Evolutionary conservation across 2,329 filamentous ascomycete genomes (phyloP).

Genomic region (Alternaria tenuissima): DNA sequence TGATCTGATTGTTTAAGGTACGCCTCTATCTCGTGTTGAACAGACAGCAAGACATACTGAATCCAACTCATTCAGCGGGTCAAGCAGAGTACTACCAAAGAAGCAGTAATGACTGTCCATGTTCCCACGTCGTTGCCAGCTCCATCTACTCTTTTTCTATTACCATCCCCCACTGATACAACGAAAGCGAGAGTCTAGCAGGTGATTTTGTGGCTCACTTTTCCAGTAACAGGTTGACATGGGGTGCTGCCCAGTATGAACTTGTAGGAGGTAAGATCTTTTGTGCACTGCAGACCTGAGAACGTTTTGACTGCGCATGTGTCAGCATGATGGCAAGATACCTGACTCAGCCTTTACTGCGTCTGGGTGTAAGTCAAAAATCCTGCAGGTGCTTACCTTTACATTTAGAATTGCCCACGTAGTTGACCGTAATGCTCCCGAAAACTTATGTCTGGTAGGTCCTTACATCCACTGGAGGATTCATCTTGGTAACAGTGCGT

Average conservation of each 20-base stretch:
- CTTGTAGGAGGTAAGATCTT: neutral
- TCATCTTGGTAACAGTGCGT: neutral
- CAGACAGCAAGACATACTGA: neutral
- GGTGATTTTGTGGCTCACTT: neutral
- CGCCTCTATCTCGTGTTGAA: neutral
- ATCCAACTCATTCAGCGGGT: neutral
- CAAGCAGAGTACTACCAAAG: neutral
- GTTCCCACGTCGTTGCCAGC: neutral
- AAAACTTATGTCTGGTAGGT: neutral
- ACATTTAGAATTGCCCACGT: neutral
- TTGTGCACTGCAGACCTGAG: neutral
- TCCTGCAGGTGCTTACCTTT: neutral
- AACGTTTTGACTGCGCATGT: neutral
- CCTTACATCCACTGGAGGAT: neutral
- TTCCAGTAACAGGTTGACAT: neutral
- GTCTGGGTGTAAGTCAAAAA: too few relatives aligned
- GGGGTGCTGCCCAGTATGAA: neutral
- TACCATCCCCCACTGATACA: accelerated
- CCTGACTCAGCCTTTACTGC: too few relatives aligned
- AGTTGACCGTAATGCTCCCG: neutral
- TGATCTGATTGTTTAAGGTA: neutral
- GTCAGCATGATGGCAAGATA: neutral
- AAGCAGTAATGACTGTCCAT: neutral
- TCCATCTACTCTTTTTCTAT: neutral
- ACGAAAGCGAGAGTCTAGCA: neutral